A percentile compares a stretch with the other conserved stretches of the same genome.
phyloP scores from a whole-genome alignment of 1,284 basidiomycete species.

The Trichosporon ovoides region DNA sequence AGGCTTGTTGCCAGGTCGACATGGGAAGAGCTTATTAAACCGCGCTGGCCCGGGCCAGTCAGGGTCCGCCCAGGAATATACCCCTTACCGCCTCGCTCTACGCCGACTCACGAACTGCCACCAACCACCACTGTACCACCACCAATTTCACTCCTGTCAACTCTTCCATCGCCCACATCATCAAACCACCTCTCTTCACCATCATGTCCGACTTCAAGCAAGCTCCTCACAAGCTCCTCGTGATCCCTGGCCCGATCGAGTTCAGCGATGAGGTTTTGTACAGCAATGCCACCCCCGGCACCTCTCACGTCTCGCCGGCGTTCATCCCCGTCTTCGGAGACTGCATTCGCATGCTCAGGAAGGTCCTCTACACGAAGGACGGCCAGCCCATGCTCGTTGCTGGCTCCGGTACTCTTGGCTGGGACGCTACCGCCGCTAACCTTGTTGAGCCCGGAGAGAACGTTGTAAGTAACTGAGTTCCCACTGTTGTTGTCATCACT shows the following conservation, averaged over 20 bases:
- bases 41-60: too few relatives aligned
- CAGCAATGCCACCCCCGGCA: slow-evolving; percentile 57
- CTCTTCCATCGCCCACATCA: not conserved
- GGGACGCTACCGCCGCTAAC: slow-evolving; percentile 71
- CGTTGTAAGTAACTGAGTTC: slow-evolving; percentile 55
- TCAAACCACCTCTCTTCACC: not conserved
- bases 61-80: not conserved
- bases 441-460: slow-evolving; percentile 72
- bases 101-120: not conserved
- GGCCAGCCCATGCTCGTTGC: slow-evolving; percentile 83
- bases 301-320: slow-evolving; percentile 85
- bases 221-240: slow-evolving; percentile 47
- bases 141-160: not conserved
- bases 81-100: not conserved
- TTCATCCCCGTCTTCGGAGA: slow-evolving; percentile 89
- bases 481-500: not conserved
- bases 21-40: too few relatives aligned
- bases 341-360: slow-evolving; percentile 76
- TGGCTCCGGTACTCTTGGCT: slow-evolving; percentile 91
- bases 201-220: slow-evolving; percentile 36
- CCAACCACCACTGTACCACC: not conserved
- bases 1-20: too few relatives aligned
- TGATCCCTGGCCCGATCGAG: slow-evolving; percentile 50
- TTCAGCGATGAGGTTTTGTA: slow-evolving; percentile 45
- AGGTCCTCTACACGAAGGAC: slow-evolving; percentile 68